These are phyloP conservation scores for Colletotrichum brevisporum DNA, from an alignment of 2,329 filamentous ascomycete genomes.

Conservation along the genomic window DNA sequence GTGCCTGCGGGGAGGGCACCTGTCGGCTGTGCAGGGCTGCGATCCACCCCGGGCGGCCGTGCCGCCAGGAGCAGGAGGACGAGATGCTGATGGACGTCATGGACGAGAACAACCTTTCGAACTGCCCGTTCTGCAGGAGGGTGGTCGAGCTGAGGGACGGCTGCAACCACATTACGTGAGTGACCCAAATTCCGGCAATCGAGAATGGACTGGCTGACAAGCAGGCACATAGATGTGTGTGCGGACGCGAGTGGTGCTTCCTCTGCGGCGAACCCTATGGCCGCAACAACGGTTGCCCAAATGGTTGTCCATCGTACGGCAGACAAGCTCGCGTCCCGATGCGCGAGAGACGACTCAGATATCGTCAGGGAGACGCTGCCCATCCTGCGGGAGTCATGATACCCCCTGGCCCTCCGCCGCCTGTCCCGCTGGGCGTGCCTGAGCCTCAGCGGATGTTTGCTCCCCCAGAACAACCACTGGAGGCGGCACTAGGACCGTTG, in stretches of 20 bases:
- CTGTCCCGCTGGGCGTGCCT: background rate
- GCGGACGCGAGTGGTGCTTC: constrained; percentile 40
- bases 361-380: constrained; percentile 8
- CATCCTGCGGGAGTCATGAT: background rate
- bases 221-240: constrained; percentile 27
- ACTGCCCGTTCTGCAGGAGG: constrained; percentile 68
- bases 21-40: constrained; percentile 31
- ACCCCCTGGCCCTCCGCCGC: background rate
- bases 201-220: constrained; percentile 8
- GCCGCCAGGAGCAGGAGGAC: constrained; percentile 38
- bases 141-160: constrained; percentile 74
- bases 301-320: constrained; percentile 5
- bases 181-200: background rate
- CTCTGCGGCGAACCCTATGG: constrained; percentile 32
- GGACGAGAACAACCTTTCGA: constrained; percentile 66
- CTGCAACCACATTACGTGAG: constrained; percentile 76
- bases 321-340: constrained; percentile 15
- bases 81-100: constrained; percentile 58
- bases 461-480: background rate
- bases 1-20: constrained; percentile 32
- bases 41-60: constrained; percentile 39
- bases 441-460: background rate
- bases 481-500: background rate
- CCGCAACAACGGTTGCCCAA: background rate
- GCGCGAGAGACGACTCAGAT: constrained; percentile 21